A percentile compares a stretch with the other conserved stretches of the same genome.
Evolutionary conservation across 768 basidiomycete species (phyloP).

Genomic region (Leucocoprinus sp.): DNA sequence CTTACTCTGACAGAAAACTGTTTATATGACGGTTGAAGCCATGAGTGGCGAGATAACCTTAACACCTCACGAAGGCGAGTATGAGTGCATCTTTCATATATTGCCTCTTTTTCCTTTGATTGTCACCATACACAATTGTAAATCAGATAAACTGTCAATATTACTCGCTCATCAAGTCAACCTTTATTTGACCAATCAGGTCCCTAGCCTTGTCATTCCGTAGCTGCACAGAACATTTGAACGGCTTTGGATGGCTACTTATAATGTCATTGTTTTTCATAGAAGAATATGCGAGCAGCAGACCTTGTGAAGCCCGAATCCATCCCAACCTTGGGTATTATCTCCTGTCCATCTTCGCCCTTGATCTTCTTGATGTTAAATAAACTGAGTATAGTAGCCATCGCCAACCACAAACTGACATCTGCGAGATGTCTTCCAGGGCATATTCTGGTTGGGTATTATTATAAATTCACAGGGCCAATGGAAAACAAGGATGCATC

Average conservation of each 20-base stretch:
- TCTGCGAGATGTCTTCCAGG: conserved; percentile 4
- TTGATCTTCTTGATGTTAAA: not conserved
- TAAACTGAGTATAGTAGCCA: not conserved
- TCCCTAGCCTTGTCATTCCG: not conserved
- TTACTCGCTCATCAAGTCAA: not conserved
- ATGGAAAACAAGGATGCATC: not conserved
- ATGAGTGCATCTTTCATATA: too few species aligned
- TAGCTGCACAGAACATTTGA: not conserved
- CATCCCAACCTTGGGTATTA: not conserved
- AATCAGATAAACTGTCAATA: too few species aligned
- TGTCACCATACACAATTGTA: too few species aligned
- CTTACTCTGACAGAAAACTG: too few species aligned
- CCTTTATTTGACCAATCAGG: not conserved
- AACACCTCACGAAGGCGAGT: too few species aligned
- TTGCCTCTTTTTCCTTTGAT: too few species aligned
- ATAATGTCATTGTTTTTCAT: not conserved
- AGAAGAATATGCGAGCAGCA: not conserved
- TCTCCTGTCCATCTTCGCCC: not conserved
- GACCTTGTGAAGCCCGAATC: conserved; percentile 2
- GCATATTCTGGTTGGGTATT: not conserved
- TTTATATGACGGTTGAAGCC: too few species aligned
- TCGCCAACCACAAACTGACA: not conserved
- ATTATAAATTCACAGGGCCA: too few species aligned
- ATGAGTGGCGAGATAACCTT: too few species aligned
- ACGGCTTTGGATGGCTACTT: conserved; percentile 1